Conservation (phyloP, 805 yeast genomes). For the Lipomyces mesembrius region DNA sequence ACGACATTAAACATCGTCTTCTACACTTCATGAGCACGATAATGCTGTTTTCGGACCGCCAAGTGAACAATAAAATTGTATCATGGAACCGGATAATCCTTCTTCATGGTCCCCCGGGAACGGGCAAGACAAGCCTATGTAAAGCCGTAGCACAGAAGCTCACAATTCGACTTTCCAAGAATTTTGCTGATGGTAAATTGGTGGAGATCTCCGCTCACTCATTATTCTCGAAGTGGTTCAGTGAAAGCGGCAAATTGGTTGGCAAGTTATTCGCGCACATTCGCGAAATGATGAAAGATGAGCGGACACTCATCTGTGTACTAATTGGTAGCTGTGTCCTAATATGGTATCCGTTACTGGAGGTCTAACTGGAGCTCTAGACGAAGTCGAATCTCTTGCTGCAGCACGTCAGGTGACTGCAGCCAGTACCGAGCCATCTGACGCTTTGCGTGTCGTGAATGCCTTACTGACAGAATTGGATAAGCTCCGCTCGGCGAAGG, state of each 20-base stretch:
- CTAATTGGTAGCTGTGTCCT: slow-evolving; percentile 41
- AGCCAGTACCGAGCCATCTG: slow-evolving; percentile 51
- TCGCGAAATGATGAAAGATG: slow-evolving; percentile 40
- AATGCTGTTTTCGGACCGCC: slow-evolving; percentile 40
- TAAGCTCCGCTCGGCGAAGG: slow-evolving; percentile 43
- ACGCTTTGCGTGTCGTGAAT: slow-evolving; percentile 52
- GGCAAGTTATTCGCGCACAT: slow-evolving; percentile 48
- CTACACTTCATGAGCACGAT: slow-evolving; percentile 47
- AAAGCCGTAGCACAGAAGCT: slow-evolving; percentile 51
- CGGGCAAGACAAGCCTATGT: slow-evolving; percentile 54
- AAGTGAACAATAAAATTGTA: slow-evolving; percentile 28
- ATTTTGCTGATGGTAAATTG: slow-evolving; percentile 42
- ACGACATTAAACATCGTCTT: slow-evolving; percentile 44
- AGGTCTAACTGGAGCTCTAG: slow-evolving; percentile 32
- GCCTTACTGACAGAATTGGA: slow-evolving; percentile 53
- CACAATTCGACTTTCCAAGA: slow-evolving; percentile 42
- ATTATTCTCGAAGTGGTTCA: slow-evolving; percentile 54
- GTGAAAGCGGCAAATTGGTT: slow-evolving; percentile 53
- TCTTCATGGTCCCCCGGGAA: slow-evolving; percentile 55
- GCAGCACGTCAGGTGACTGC: slow-evolving; percentile 48
- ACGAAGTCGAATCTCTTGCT: slow-evolving; percentile 55
- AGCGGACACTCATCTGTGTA: slow-evolving; percentile 44
- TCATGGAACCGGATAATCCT: slow-evolving; percentile 40
- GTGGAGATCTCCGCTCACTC: slow-evolving; percentile 53
- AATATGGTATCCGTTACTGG: not conserved